Percentiles rank a stretch among this genome's conserved stretches.
phyloP scores from a whole-genome alignment of 441 rosid genomes.

The Pelargonium fulgidum region DNA sequence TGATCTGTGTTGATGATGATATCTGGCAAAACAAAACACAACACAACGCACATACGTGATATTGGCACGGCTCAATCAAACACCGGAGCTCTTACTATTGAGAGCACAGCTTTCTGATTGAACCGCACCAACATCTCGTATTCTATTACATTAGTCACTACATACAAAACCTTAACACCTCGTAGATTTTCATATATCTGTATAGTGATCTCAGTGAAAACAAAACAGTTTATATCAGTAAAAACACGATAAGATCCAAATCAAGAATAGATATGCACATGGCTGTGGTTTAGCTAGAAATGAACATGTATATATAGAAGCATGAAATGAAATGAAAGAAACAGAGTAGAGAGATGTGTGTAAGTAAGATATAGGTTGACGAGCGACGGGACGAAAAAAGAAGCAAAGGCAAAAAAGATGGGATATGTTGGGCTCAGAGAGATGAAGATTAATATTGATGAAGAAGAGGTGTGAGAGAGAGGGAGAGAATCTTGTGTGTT shows the following conservation, averaged over 20 bases:
- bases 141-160: neutral
- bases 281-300: too few species aligned
- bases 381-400: neutral
- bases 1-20: neutral
- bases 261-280: too few species aligned
- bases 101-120: conserved; percentile 49
- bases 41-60: conserved; percentile 57
- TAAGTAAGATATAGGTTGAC: too few species aligned
- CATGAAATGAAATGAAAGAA: neutral
- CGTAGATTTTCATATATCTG: too few species aligned
- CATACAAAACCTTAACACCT: too few species aligned
- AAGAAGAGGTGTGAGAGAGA: neutral
- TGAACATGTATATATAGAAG: too few species aligned
- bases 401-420: neutral
- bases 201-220: too few species aligned
- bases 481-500: neutral
- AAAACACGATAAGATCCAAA: too few species aligned
- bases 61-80: conserved; percentile 99
- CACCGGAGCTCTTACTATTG: conserved; percentile 29
- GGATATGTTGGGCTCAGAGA: neutral
- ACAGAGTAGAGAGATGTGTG: neutral
- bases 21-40: too few species aligned
- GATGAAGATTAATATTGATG: neutral
- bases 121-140: conserved; percentile 84
- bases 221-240: too few species aligned